A percentile compares a stretch with the other conserved stretches of the same genome.
Conservation (phyloP, 139 green algal species). For the Chlorella sorokiniana region DNA sequence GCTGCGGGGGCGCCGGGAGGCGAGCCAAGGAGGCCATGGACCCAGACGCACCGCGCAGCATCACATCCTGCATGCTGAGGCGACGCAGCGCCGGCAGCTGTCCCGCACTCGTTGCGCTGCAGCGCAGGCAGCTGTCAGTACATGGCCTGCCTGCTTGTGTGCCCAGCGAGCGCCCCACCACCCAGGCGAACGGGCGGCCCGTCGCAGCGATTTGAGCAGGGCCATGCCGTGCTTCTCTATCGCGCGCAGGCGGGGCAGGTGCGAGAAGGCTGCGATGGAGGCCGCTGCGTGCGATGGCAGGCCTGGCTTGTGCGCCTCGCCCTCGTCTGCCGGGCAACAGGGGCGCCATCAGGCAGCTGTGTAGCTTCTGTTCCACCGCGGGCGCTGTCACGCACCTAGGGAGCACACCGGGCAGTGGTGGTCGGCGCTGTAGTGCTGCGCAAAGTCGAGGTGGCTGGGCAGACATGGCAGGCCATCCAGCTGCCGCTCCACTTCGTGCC, state of each 20-base stretch:
- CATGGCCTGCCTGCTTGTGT: neutral
- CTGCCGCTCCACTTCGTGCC: neutral
- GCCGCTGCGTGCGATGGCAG: slow-evolving; percentile 13
- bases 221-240: neutral
- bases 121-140: too few relatives aligned
- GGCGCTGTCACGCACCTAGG: neutral
- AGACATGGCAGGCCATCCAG: slow-evolving; percentile 2
- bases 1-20: neutral
- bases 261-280: neutral
- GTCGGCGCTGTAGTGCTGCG: neutral
- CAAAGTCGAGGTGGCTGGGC: neutral
- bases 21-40: too few relatives aligned
- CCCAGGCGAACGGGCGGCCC: neutral
- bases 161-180: neutral
- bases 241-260: neutral
- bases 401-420: slow-evolving; percentile 26
- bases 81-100: too few relatives aligned
- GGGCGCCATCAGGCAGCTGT: too few relatives aligned
- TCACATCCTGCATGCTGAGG: too few relatives aligned
- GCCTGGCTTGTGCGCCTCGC: neutral
- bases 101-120: too few relatives aligned
- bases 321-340: slow-evolving; percentile 16
- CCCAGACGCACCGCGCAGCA: too few relatives aligned
- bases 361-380: neutral
- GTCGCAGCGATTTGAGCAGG: neutral